Evolutionary conservation across 2,329 filamentous ascomycete genomes (phyloP), one percentile per base, ranked within the genome.

Genomic region (Phoma sp.): DNA sequence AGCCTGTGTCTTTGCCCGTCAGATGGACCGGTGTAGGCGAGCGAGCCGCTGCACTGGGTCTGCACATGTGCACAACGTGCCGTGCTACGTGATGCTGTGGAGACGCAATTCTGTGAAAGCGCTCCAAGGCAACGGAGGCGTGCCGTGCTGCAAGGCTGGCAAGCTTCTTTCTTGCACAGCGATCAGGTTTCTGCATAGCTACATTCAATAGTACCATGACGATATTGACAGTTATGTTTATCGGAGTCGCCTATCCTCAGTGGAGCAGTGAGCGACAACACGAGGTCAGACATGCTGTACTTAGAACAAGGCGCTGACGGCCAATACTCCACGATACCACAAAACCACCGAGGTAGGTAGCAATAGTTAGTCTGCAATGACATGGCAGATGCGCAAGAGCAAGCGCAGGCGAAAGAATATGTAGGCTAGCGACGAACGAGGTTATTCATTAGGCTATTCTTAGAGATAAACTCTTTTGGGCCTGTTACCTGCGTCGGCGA

Each of bases 391-490:
- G 50, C 55, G 55, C 54, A 27, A 57, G 47, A 67, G 67, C 65
- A 71, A 59, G 58, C 65, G 59, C 60, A 71, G 60, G 58, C 68
- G 62, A 70, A 57, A 52, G 55, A 55, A 64, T 57, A 57, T 62
- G 60, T 65, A 65, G 37, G 42, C 52, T 55, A 55, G 22, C 29
- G 41, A 55, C 37, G 24, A 35, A 24, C 55, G 39, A 50, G 57
- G 54, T 36, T 45, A 41, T 54, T 24, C 30, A 29, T 36, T 18
- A 25, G n/a, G 47, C 67, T 72, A 71, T 68, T 67, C 62, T 65
- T 72, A 71, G 69, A 62, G 55, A 69, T 69, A 65, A 60, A 61
- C 62, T 69, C 65, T 59, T 61, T 63, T 65, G 67, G 66, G 65
- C 64, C 59, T 65, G 60, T 55, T 49, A 37, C 36, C 52, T 55